Evolutionary conservation across 176 grass and related monocot species (phyloP).

Genomic region (Carex myosuroides): DNA sequence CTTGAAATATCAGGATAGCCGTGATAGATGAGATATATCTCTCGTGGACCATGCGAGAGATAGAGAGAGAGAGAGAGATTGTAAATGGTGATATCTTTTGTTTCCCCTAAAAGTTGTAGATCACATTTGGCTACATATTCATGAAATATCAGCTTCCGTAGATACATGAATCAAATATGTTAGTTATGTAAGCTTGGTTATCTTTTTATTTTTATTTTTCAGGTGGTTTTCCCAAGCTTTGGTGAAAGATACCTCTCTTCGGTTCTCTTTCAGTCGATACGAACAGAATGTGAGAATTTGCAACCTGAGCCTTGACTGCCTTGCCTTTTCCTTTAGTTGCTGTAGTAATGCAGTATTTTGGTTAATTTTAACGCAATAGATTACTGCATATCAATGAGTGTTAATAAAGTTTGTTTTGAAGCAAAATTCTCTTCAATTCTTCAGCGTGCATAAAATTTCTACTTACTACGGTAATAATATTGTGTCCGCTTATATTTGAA

Average conservation of each 20-base stretch:
- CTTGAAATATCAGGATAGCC: not conserved
- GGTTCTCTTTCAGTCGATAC: slow-evolving; percentile 72
- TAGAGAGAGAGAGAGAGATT: too few species aligned
- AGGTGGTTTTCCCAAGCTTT: slow-evolving; percentile 94
- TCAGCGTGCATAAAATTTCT: not conserved
- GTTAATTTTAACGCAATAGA: not conserved
- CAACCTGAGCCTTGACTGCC: slow-evolving; percentile 64
- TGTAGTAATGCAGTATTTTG: slow-evolving; percentile 5
- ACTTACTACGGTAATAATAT: not conserved
- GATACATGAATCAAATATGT: not conserved
- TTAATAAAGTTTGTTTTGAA: not conserved
- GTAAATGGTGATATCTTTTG: not conserved
- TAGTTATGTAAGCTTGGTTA: not conserved
- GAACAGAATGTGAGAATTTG: slow-evolving; percentile 83
- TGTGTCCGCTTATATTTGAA: not conserved
- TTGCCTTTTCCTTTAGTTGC: not conserved
- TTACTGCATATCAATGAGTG: not conserved
- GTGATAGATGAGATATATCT: not conserved
- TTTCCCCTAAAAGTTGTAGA: not conserved
- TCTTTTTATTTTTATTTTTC: slow-evolving; percentile 15
- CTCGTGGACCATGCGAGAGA: not conserved
- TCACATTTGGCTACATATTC: not conserved
- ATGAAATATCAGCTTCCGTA: not conserved
- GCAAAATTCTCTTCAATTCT: not conserved
- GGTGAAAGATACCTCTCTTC: slow-evolving; percentile 92